A percentile compares a stretch with the other conserved stretches of the same genome.
Conservation (phyloP, 208 protist species). For the Leishmania aethiopica region DNA sequence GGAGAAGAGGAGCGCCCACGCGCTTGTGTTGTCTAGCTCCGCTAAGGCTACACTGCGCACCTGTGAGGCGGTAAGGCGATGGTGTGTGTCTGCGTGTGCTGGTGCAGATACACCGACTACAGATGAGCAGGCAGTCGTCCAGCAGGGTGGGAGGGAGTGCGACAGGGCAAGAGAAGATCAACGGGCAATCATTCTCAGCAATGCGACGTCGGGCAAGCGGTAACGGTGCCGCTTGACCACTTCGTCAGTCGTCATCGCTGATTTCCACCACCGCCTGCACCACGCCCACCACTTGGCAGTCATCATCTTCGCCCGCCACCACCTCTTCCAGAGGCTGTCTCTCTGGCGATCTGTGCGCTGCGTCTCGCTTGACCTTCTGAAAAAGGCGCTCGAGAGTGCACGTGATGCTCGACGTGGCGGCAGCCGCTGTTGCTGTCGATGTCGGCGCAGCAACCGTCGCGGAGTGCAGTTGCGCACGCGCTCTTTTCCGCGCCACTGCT, state of each 20-base stretch:
- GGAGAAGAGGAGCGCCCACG: background rate
- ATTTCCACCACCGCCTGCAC: constrained; percentile 48
- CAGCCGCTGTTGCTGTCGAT: background rate
- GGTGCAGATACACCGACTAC: background rate
- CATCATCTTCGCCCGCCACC: constrained; percentile 26
- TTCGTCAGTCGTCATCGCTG: constrained; percentile 48
- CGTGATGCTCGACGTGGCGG: background rate
- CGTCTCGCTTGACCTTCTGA: background rate
- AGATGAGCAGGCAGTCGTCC: background rate
- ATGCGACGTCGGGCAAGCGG: background rate
- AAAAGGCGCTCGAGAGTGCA: background rate
- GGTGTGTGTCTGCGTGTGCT: background rate
- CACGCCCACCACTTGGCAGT: constrained; percentile 32
- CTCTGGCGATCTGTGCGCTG: background rate
- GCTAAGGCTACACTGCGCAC: background rate
- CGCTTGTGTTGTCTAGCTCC: background rate
- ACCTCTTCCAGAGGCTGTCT: background rate
- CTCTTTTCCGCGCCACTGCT: background rate
- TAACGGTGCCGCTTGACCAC: background rate
- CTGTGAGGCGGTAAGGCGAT: background rate
- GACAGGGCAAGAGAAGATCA: too few species aligned
- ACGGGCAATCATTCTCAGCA: too few species aligned
- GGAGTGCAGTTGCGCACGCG: background rate
- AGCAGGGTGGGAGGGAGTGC: background rate
- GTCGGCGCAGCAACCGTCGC: background rate